phyloP scores from a whole-genome alignment of 306 rosid species.

The Acacia melanoxylon region DNA sequence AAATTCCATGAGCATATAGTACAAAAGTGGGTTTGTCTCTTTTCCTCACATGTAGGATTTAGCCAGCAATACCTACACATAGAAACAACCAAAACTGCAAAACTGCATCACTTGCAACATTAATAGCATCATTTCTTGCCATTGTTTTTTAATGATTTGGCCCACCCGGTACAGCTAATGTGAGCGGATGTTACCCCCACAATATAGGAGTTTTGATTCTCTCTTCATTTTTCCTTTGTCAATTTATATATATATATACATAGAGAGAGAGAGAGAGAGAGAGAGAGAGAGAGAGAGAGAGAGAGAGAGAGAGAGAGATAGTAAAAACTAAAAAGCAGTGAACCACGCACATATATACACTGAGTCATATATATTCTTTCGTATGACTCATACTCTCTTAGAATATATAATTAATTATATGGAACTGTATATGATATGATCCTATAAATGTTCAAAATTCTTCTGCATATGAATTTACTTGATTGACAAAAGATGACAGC shows the following conservation, averaged over 20 bases:
- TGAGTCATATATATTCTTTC: background rate
- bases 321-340: too few relatives aligned
- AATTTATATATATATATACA: too few relatives aligned
- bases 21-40: constrained; percentile 58
- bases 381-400: background rate
- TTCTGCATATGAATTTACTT: background rate
- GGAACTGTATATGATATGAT: background rate
- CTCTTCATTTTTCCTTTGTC: background rate
- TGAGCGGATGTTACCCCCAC: constrained; percentile 32
- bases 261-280: background rate
- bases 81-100: constrained; percentile 48
- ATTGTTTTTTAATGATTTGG: constrained; percentile 3
- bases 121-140: constrained; percentile 25
- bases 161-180: constrained; percentile 36
- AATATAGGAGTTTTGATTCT: constrained; percentile 37
- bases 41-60: constrained; percentile 74
- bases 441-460: background rate
- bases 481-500: constrained; percentile 8
- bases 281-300: background rate
- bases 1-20: constrained; percentile 40
- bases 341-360: too few relatives aligned
- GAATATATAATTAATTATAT: background rate
- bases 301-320: too few relatives aligned
- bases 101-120: constrained; percentile 43
- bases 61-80: constrained; percentile 35